A percentile compares a stretch with the other conserved stretches of the same genome.
Conservation (phyloP, 371 early-diverging fungal genomes). For the Rhizopus sp. region DNA sequence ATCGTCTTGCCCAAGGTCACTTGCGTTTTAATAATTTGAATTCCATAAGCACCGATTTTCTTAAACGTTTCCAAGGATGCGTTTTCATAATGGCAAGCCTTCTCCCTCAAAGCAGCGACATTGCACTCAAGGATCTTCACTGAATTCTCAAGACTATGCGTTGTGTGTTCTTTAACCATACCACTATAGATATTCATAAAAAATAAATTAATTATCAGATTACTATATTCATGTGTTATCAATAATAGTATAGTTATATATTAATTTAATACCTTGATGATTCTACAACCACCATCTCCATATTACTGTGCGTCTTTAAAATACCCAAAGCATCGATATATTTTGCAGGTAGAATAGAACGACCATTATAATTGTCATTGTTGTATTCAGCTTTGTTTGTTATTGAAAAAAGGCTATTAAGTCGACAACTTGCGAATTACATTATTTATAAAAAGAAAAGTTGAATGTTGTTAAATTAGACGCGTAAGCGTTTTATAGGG, state of each 20-base stretch:
- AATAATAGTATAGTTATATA: slow-evolving; percentile 9
- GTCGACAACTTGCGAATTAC: no score
- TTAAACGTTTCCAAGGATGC: slow-evolving; percentile 18
- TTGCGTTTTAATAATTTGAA: slow-evolving; percentile 19
- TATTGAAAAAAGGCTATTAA: no score
- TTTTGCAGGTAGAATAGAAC: slow-evolving; percentile 12
- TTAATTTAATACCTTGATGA: slow-evolving; percentile 16
- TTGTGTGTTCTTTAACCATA: slow-evolving; percentile 16
- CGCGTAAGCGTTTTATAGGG: no score
- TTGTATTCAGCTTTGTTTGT: no score
- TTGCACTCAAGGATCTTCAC: slow-evolving; percentile 19
- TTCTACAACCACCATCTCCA: slow-evolving; percentile 18
- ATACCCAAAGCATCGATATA: slow-evolving; percentile 12
- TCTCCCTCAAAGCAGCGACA: slow-evolving; percentile 15
- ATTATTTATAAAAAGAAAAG: no score
- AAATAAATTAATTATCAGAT: slow-evolving; percentile 15
- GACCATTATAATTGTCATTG: slow-evolving; percentile 16
- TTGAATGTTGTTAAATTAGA: no score
- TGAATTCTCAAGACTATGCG: slow-evolving; percentile 18
- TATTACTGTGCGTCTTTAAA: slow-evolving; percentile 15
- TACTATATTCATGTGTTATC: slow-evolving; percentile 8
- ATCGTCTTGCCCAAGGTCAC: slow-evolving; percentile 19
- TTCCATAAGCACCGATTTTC: slow-evolving; percentile 14
- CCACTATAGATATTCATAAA: slow-evolving; percentile 16
- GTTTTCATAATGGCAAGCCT: slow-evolving; percentile 17